Evolutionary conservation across 176 grass and related monocot species (phyloP), one percentile per base, ranked within the genome.

Genomic region (Eragrostis nindensis): DNA sequence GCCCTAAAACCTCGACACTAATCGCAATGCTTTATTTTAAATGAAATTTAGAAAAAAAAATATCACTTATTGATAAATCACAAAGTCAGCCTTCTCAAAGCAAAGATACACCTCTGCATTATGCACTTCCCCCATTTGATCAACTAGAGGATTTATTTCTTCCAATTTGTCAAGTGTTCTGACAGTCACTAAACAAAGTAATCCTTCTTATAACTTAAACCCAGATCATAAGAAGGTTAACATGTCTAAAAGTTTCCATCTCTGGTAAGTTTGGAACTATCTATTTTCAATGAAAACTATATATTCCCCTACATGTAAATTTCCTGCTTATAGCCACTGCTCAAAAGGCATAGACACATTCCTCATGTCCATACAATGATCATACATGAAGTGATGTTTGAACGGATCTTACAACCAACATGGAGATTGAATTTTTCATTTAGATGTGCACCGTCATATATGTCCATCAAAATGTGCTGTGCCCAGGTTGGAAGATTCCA

Each of bases 401-500:
- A 75, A 75, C 73, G 25, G 10, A 47, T 57, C 48, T 40, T 3
- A 72, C 74, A 70, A 69, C 48, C 29, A 62, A 53, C 2, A 42
- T 52, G 5, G 71, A 12, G 17, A 66, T 24, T 18, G n/a, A 70
- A 19, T 45, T 39, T 41, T 55, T 38, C 8, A 24, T 71, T 55
- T 59, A 65, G 29, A 30, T 11, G 57, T 6, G 69, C 14, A 42
- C 10, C 19, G 8, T 40, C 26, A 6, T 62, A 30, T 60, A 16
- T 36, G 25, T 41, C n/a, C 48, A 49, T 49, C 67, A n/a, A 62
- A 7, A 61, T 25, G 26, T 29, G 72, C 48, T 82, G 83, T 82
- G 77, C 77, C 82, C 87, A 85, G 87, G 82, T 62, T 89, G 87
- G 73, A 85, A 85, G 83, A 89, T 89, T 89, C 87, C 66, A 17